Evolutionary conservation across 495 filamentous ascomycete genomes (phyloP).

Genomic region (Tetracladium marchalianum): DNA sequence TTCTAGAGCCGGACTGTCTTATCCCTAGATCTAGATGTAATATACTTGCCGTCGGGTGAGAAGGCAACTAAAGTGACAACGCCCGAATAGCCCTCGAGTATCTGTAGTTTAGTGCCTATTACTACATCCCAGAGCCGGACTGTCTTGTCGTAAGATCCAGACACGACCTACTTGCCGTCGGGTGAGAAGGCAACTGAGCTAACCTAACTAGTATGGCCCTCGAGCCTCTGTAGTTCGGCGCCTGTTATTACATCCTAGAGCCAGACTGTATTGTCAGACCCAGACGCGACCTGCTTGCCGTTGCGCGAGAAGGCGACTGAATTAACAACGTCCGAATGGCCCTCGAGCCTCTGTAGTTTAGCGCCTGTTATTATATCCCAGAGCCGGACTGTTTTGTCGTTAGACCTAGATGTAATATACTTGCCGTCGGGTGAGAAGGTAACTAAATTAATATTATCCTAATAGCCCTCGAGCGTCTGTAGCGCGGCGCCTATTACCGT

Average conservation of each 20-base stretch:
- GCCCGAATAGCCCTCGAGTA: conserved; percentile 4
- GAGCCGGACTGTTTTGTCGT: conserved; percentile 8
- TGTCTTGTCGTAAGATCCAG: conserved; percentile 3
- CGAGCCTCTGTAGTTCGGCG: conserved; percentile 6
- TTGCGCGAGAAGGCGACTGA: conserved; percentile 27
- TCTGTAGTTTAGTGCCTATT: conserved; percentile 6
- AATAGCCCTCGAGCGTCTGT: conserved; percentile 4
- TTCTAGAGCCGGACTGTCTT: conserved; percentile 16
- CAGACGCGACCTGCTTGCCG: conserved; percentile 23
- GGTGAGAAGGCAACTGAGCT: conserved; percentile 8
- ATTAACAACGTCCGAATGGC: conserved; percentile 17
- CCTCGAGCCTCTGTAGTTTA: conserved; percentile 16
- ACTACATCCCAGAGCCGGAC: conserved; percentile 14
- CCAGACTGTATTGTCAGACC: conserved; percentile 20
- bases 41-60: conserved; percentile 6
- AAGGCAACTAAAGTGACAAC: not conserved
- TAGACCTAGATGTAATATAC: conserved; percentile 10
- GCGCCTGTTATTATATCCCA: conserved; percentile 14
- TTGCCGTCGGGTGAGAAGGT: conserved; percentile 10
- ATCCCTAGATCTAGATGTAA: conserved; percentile 9
- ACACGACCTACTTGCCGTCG: conserved; percentile 11
- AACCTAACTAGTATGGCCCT: conserved; percentile 12
- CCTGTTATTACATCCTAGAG: conserved; percentile 10
- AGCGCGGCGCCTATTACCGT: conserved; percentile 2
- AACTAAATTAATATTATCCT: not conserved